phyloP scores from a whole-genome alignment of 1,284 basidiomycete genomes.

The Peniophora sp. region DNA sequence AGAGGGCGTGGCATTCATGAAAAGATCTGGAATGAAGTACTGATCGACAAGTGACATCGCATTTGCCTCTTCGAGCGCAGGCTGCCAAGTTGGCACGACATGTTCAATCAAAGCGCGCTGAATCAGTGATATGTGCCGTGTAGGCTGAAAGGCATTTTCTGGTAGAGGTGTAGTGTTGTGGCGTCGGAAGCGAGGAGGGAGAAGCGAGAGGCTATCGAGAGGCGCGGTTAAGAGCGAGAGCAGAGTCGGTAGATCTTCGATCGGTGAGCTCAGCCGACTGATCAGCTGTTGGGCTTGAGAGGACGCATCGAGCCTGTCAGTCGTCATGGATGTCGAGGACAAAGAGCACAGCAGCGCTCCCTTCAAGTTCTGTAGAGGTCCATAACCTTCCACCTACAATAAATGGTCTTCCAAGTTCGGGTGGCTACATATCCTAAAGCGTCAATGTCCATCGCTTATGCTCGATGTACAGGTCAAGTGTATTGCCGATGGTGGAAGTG shows the following conservation, averaged over 20 bases:
- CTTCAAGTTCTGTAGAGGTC: neutral
- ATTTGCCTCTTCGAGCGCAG: conserved; percentile 40
- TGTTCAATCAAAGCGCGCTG: conserved; percentile 59
- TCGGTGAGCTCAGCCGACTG: conserved; percentile 39
- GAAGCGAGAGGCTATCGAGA: conserved; percentile 44
- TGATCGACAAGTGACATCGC: conserved; percentile 41
- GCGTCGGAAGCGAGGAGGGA: conserved; percentile 44
- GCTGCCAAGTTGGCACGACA: conserved; percentile 64
- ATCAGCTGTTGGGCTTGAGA: conserved; percentile 38
- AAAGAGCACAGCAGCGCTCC: too few relatives aligned
- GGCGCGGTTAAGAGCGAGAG: conserved; percentile 49
- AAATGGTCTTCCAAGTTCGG: too few relatives aligned
- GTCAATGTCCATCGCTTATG: neutral
- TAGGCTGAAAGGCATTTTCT: conserved; percentile 24
- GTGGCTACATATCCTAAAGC: neutral
- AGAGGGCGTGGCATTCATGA: conserved; percentile 36
- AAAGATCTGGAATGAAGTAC: conserved; percentile 63
- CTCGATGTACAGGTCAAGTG: neutral
- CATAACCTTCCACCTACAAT: neutral
- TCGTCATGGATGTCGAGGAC: conserved; percentile 13
- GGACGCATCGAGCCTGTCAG: conserved; percentile 18
- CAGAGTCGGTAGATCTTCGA: conserved; percentile 42
- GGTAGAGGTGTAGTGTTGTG: conserved; percentile 30
- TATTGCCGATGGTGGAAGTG: neutral
- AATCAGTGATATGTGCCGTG: conserved; percentile 46